A percentile compares a stretch with the other conserved stretches of the same genome.
Conservation (phyloP, 495 filamentous ascomycete species). For the Cercophora sp. region DNA sequence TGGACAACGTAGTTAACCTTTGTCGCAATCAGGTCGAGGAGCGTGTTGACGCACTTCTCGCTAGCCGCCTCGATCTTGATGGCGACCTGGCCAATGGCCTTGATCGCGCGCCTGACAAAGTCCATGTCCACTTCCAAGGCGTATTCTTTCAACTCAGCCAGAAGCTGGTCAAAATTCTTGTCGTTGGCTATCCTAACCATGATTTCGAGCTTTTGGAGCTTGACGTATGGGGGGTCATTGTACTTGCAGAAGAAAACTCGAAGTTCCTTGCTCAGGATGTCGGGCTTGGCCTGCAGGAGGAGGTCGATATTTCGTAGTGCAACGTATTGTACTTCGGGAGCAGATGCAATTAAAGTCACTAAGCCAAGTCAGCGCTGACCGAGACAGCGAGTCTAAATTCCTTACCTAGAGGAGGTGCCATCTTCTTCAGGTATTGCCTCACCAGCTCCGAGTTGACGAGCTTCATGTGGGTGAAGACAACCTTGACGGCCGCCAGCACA, state of each 20-base stretch:
- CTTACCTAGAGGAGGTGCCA: constrained; percentile 91
- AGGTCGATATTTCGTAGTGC: constrained; percentile 94
- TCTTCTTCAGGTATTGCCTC: constrained; percentile 88
- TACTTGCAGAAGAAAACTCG: constrained; percentile 99
- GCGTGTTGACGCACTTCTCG: constrained; percentile 90
- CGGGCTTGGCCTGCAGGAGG: constrained; percentile 88
- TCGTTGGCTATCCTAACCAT: constrained; percentile 99
- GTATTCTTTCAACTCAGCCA: constrained; percentile 94
- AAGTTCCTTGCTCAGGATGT: constrained; percentile 94
- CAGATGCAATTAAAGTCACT: constrained; percentile 95
- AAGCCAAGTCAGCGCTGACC: constrained; percentile 18
- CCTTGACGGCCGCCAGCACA: constrained; percentile 93
- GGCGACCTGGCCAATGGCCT: constrained; percentile 93
- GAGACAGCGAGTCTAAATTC: neutral
- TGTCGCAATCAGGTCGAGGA: constrained; percentile 89
- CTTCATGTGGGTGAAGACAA: constrained; percentile 95
- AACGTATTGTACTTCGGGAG: constrained; percentile 96
- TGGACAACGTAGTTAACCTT: constrained; percentile 99
- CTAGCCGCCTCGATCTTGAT: constrained; percentile 96
- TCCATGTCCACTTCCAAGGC: constrained; percentile 99
- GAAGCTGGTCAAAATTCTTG: constrained; percentile 89
- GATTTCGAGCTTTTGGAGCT: constrained; percentile 95
- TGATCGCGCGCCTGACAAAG: constrained; percentile 89
- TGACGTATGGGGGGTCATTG: constrained; percentile 97
- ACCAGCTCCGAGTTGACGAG: constrained; percentile 71